phyloP scores from a whole-genome alignment of 2,329 filamentous ascomycete genomes.

The Cryphonectria carpinicola region DNA sequence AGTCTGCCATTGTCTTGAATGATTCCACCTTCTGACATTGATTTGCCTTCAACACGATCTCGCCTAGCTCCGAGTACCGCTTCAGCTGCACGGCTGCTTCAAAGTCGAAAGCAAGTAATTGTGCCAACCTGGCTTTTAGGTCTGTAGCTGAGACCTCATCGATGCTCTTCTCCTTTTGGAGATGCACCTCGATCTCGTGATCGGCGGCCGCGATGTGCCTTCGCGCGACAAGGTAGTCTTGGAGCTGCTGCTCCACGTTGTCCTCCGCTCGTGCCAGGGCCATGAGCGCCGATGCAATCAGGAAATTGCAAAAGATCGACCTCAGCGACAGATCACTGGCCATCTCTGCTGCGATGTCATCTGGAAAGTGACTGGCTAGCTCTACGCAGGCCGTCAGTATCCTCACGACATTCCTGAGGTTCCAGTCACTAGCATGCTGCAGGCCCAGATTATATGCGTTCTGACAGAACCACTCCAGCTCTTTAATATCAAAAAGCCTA shows the following conservation, averaged over 20 bases:
- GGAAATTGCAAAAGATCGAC: conserved; percentile 71
- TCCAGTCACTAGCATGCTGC: conserved; percentile 60
- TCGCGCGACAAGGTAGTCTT: conserved; percentile 65
- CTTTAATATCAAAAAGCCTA: conserved; percentile 61
- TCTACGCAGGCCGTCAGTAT: conserved; percentile 59
- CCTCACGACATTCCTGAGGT: conserved; percentile 55
- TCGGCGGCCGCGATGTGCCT: conserved; percentile 66
- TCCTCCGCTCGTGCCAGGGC: conserved; percentile 58
- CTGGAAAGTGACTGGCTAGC: conserved; percentile 57
- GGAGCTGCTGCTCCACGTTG: conserved; percentile 53
- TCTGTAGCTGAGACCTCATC: conserved; percentile 53
- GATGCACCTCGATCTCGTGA: conserved; percentile 43
- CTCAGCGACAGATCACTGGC: conserved; percentile 59
- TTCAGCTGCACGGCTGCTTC: conserved; percentile 72
- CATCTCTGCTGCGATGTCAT: conserved; percentile 46
- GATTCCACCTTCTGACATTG: conserved; percentile 49
- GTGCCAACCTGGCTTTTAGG: conserved; percentile 64
- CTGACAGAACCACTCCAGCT: conserved; percentile 83
- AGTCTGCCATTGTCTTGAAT: conserved; percentile 69
- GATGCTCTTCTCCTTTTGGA: conserved; percentile 41
- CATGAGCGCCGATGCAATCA: conserved; percentile 57
- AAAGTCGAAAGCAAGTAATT: conserved; percentile 76
- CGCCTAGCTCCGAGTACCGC: conserved; percentile 67
- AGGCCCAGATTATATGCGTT: conserved; percentile 80
- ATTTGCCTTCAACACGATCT: conserved; percentile 59